Conservation (phyloP, 352 stramenopile species). For the Thalassiosira oceanica region DNA sequence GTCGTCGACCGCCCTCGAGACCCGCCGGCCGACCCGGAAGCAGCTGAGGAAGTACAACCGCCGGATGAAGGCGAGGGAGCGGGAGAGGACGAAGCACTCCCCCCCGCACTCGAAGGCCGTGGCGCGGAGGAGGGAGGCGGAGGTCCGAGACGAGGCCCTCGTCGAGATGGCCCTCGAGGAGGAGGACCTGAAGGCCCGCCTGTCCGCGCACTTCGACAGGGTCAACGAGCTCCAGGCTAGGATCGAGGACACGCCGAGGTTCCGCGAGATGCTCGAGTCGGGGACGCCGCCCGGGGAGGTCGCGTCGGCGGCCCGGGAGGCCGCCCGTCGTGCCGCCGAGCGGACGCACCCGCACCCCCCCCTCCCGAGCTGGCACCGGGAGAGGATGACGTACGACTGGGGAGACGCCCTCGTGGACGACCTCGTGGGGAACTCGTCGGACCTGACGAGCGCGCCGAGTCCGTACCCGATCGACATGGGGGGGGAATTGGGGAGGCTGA, state of each 20-base stretch:
- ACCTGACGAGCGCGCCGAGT: slow-evolving; percentile 67
- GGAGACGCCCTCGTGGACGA: slow-evolving; percentile 75
- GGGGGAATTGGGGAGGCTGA: slow-evolving; percentile 50
- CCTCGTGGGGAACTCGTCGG: slow-evolving; percentile 69
- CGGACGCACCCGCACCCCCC: slow-evolving; percentile 29
- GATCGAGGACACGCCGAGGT: slow-evolving; percentile 37
- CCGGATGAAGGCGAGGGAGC: slow-evolving; percentile 33
- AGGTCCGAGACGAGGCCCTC: slow-evolving; percentile 13
- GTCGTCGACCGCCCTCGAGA: slow-evolving; percentile 46
- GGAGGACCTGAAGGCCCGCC: slow-evolving; percentile 33
- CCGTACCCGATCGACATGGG: slow-evolving; percentile 70
- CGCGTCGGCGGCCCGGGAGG: slow-evolving; percentile 21
- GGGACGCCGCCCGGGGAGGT: slow-evolving; percentile 26
- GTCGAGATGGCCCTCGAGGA: slow-evolving; percentile 52
- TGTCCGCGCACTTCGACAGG: slow-evolving; percentile 30
- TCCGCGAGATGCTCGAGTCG: slow-evolving; percentile 16
- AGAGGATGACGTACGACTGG: slow-evolving; percentile 65
- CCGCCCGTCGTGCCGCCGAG: slow-evolving; percentile 40
- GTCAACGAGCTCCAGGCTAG: slow-evolving; percentile 23
- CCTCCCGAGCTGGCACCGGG: slow-evolving; percentile 38
- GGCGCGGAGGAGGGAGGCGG: slow-evolving; percentile 21
- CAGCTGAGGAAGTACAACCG: slow-evolving; percentile 63
- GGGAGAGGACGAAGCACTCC: slow-evolving; percentile 54
- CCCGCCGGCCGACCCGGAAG: slow-evolving; percentile 59
- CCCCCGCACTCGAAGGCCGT: slow-evolving; percentile 59